These are phyloP conservation scores for Prunus mongolica DNA, from an alignment of 306 rosid genomes.

Conservation along the genomic window DNA sequence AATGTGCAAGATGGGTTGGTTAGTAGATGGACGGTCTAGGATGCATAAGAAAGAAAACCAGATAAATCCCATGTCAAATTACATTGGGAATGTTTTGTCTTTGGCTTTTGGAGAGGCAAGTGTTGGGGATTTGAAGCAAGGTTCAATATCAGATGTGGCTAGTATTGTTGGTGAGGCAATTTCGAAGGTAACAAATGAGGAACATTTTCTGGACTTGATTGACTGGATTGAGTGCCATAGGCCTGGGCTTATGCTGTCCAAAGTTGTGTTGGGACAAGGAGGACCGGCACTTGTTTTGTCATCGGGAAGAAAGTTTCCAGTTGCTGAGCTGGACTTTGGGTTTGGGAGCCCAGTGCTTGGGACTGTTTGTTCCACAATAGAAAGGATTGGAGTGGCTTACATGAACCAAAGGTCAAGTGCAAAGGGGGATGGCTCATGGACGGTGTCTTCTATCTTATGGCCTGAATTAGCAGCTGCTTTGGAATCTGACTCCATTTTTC, in stretches of 20 bases:
- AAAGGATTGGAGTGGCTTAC: constrained; percentile 69
- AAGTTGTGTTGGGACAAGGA: constrained; percentile 53
- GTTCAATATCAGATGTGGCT: constrained; percentile 45
- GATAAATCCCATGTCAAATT: constrained; percentile 48
- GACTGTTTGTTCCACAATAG: constrained; percentile 59
- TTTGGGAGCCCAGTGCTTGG: constrained; percentile 77
- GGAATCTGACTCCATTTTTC: constrained; percentile 54
- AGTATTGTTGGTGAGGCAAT: constrained; percentile 55
- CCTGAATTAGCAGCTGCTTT: constrained; percentile 65
- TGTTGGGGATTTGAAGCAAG: constrained; percentile 41
- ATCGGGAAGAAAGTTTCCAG: constrained; percentile 69
- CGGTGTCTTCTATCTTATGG: constrained; percentile 81
- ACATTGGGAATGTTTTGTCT: constrained; percentile 75
- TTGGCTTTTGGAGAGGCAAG: constrained; percentile 64
- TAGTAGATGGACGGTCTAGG: constrained; percentile 66
- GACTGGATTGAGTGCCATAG: constrained; percentile 82
- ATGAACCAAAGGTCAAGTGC: constrained; percentile 86
- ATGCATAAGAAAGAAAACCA: constrained; percentile 5
- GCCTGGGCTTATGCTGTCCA: constrained; percentile 77
- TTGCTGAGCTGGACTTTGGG: constrained; percentile 70
- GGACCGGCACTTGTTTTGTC: constrained; percentile 66
- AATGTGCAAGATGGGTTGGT: constrained; percentile 84
- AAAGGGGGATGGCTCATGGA: constrained; percentile 76
- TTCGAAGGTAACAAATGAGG: constrained; percentile 55
- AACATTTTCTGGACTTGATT: constrained; percentile 70